These are phyloP conservation scores for Hortiboletus campestris DNA, from an alignment of 768 basidiomycete genomes.

Conservation along the genomic window DNA sequence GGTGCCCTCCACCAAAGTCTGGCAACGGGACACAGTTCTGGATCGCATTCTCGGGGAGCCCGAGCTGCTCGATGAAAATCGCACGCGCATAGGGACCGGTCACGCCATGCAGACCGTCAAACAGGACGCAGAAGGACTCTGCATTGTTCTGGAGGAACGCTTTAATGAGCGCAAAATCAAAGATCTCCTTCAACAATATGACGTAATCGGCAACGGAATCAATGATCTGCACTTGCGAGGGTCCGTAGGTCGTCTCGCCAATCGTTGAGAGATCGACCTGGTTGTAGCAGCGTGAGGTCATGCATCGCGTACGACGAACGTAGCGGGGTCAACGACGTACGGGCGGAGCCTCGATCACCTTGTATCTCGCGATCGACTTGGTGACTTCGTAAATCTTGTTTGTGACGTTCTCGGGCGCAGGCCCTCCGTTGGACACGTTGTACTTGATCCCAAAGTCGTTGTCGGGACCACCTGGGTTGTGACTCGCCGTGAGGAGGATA, in stretches of 20 bases:
- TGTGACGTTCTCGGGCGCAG: conserved; percentile 95
- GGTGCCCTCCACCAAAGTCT: conserved; percentile 97
- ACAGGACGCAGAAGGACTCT: conserved; percentile 78
- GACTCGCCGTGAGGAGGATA: conserved; percentile 93
- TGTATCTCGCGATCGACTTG: conserved; percentile 84
- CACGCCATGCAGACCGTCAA: conserved; percentile 95
- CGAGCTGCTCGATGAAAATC: conserved; percentile 81
- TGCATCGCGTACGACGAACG: background rate
- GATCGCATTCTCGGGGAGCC: conserved; percentile 72
- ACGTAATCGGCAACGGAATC: conserved; percentile 93
- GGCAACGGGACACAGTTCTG: conserved; percentile 92
- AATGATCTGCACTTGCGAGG: conserved; percentile 83
- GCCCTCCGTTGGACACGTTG: conserved; percentile 96
- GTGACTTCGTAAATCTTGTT: conserved; percentile 92
- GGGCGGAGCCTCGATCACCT: conserved; percentile 71
- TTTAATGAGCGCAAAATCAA: conserved; percentile 93
- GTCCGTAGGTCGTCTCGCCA: conserved; percentile 78
- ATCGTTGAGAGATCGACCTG: conserved; percentile 84
- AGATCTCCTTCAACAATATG: conserved; percentile 79
- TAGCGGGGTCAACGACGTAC: conserved; percentile 43
- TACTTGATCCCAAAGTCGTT: conserved; percentile 99
- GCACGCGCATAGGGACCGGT: conserved; percentile 94
- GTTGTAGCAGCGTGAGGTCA: background rate
- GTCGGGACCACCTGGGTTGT: conserved; percentile 98
- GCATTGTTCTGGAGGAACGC: conserved; percentile 73